Base-by-base conservation (phyloP, 139 green algal genomes). In the Picochlorum costavermella region DNA sequence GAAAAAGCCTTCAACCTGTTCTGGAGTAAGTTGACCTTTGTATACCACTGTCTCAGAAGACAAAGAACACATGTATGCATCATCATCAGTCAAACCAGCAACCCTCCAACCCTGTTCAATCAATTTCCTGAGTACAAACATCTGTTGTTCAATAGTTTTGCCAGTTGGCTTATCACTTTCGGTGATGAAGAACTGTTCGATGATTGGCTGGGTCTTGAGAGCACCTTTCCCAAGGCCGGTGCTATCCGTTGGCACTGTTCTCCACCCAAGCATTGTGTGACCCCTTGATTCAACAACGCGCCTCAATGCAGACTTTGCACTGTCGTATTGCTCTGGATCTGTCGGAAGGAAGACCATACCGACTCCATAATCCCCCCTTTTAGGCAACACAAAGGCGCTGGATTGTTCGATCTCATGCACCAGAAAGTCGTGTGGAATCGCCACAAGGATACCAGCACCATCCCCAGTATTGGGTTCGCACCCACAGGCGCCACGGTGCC, bases 1-100 rank as follows among this genome's bases (percentile, higher is more conserved):
- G 72, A 83, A 97, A 82, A 96, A 97, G 20, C 53, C 23, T 9
- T 70, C 63, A 4, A 97, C 83, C 74, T 94, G 87, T 50, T 78
- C 81, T 1, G 91, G 86, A 17, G 83, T 96, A 17, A 97, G 90
- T 84, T 97, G 91, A 5, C 91, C 91, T 83, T 97, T 97, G 84
- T 97, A 97, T 37, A 96, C 88, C 6, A 97, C 76, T 13, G 91
- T 97, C 49, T 75, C 75, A 5, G 76, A 84, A 44, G 84, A 95
- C 36, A 97, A 76, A 30, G 86, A 95, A 80, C 85, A 95, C 68
- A 96, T 85, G 83, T 96, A 97, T 69, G 75, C 81, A 64, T 97
- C 90, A 40, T 94, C 77, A 40, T 88, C 75, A 26, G 30, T 64
- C 12, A 72, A 50, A 48, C 57, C 65, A 44, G 49, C 28, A 33